Conservation (phyloP, 176 grass and related monocot genomes). For the Olyra latifolia region DNA sequence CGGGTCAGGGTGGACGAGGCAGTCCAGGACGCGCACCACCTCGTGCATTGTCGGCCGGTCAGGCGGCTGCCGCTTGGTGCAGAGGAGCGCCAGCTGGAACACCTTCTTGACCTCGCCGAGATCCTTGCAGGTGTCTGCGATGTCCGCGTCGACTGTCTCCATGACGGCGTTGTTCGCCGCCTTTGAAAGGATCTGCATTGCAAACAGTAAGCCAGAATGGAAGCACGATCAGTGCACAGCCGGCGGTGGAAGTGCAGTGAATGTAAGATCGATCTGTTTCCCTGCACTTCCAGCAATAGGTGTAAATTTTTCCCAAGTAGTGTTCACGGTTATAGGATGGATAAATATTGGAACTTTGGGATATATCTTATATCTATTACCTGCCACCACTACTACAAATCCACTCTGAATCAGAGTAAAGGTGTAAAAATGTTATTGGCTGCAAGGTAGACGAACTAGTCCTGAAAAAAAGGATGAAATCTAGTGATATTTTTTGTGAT, state of each 20-base stretch:
- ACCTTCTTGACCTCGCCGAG: constrained; percentile 83
- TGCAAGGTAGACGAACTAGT: neutral
- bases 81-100: constrained; percentile 86
- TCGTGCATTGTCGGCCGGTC: constrained; percentile 97
- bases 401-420: neutral
- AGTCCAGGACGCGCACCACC: constrained; percentile 80
- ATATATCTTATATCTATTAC: neutral
- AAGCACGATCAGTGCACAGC: neutral
- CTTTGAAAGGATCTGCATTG: constrained; percentile 78
- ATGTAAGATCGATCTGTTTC: neutral
- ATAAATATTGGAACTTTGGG: no score
- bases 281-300: neutral
- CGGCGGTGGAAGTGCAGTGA: neutral
- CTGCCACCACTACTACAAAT: neutral
- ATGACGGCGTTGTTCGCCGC: constrained; percentile 75
- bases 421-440: no score
- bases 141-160: constrained; percentile 80
- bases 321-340: neutral
- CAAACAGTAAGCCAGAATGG: neutral
- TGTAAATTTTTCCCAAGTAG: neutral
- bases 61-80: constrained; percentile 76
- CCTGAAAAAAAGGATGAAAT: neutral
- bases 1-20: constrained; percentile 50
- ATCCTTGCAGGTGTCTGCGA: constrained; percentile 70
- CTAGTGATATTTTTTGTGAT: neutral